Evolutionary conservation across 2,329 filamentous ascomycete genomes (phyloP).

Genomic region (Fusarium zealandicum): DNA sequence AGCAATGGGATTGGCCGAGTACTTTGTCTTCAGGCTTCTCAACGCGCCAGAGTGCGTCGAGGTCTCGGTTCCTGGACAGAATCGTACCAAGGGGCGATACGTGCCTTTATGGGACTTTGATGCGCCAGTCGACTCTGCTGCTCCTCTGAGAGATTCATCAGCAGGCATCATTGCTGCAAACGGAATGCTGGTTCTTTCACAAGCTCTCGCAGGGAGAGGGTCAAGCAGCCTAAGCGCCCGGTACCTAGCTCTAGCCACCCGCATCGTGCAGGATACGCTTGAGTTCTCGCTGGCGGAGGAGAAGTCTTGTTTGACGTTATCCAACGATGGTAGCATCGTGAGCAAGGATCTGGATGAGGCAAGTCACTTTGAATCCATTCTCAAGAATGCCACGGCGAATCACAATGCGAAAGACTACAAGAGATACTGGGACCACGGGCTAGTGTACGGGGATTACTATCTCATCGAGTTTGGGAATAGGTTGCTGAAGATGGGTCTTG

Average conservation of each 20-base stretch:
- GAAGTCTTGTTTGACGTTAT: not conserved
- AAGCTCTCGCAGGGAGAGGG: conserved; percentile 39
- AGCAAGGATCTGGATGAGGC: conserved; percentile 2
- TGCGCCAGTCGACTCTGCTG: conserved; percentile 47
- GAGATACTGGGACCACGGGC: conserved; percentile 49
- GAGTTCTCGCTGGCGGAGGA: conserved; percentile 38
- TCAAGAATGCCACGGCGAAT: conserved; percentile 47
- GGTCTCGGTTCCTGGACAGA: conserved; percentile 11
- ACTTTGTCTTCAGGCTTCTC: conserved; percentile 55
- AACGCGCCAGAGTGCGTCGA: conserved; percentile 43
- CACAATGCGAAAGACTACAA: conserved; percentile 44
- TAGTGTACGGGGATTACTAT: conserved; percentile 60
- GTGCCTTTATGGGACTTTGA: conserved; percentile 57
- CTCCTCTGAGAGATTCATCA: conserved; percentile 47
- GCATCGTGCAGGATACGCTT: conserved; percentile 43
- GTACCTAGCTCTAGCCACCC: conserved; percentile 41
- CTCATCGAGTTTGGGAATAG: conserved; percentile 45
- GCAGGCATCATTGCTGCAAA: conserved; percentile 51
- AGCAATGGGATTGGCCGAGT: conserved; percentile 55
- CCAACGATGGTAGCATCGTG: not conserved
- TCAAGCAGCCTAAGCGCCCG: conserved; percentile 20
- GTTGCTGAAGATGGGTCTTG: conserved; percentile 23
- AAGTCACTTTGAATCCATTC: conserved; percentile 42
- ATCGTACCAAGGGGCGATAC: conserved; percentile 30
- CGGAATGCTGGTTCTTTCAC: conserved; percentile 31